These are phyloP conservation scores for Nigrospora sphaerica DNA, from an alignment of 2,329 filamentous ascomycete genomes.

Conservation along the genomic window DNA sequence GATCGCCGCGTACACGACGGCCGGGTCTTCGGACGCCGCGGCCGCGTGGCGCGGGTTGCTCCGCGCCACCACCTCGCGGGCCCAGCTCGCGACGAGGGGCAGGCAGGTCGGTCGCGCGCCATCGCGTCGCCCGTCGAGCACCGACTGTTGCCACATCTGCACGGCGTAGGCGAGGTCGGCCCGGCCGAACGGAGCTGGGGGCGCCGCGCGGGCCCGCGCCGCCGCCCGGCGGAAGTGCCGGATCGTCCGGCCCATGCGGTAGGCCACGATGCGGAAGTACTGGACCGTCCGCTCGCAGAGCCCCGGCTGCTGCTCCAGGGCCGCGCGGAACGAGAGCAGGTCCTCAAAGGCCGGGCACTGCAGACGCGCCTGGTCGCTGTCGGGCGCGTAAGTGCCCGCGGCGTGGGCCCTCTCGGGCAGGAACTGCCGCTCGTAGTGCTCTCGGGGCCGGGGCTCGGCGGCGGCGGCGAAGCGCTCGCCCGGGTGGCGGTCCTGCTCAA, in stretches of 20 bases:
- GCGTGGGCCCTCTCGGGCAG: neutral
- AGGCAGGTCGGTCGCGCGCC: neutral
- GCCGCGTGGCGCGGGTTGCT: conserved; percentile 11
- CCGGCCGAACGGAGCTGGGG: neutral
- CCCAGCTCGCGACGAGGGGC: neutral
- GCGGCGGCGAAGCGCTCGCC: neutral
- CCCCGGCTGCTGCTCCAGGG: conserved; percentile 9
- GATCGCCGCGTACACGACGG: conserved; percentile 18
- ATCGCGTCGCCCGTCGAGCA: too few species aligned
- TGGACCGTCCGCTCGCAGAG: conserved; percentile 16
- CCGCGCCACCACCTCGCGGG: too few species aligned
- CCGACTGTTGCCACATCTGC: neutral
- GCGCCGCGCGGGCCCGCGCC: neutral
- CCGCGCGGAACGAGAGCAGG: conserved; percentile 12
- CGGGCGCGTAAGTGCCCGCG: neutral
- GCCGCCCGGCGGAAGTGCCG: conserved; percentile 13
- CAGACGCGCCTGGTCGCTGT: conserved; percentile 4
- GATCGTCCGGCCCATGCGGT: conserved; percentile 30
- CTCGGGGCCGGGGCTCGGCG: neutral
- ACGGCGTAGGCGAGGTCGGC: neutral
- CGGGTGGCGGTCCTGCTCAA: neutral
- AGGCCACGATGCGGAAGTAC: conserved; percentile 27
- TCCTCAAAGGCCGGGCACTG: conserved; percentile 15
- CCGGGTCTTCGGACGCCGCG: conserved; percentile 7
- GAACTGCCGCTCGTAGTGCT: neutral